These are phyloP conservation scores for Phaseolus lunatus DNA, from an alignment of 306 rosid genomes.

Conservation along the genomic window DNA sequence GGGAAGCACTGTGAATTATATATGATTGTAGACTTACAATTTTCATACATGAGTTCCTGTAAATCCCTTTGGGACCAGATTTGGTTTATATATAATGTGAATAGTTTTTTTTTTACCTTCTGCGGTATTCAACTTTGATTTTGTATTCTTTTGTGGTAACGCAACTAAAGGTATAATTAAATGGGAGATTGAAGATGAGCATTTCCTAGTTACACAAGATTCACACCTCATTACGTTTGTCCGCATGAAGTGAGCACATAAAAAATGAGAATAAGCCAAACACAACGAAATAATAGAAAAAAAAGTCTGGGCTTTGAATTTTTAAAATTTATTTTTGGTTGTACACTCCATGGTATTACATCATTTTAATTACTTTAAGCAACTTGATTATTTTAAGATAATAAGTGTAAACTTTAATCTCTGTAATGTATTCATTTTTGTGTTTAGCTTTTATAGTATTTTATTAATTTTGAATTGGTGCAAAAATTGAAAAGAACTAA, in stretches of 20 bases:
- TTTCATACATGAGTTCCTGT: constrained; percentile 45
- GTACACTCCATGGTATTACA: background rate
- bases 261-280: background rate
- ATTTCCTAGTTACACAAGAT: background rate
- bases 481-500: too few relatives aligned
- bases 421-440: too few relatives aligned
- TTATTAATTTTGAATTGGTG: too few relatives aligned
- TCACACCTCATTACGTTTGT: background rate
- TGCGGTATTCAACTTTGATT: background rate
- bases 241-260: background rate
- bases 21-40: constrained; percentile 43
- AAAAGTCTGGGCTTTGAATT: background rate
- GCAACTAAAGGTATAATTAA: background rate
- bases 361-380: background rate
- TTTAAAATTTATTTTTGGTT: background rate
- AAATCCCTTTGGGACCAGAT: constrained; percentile 41
- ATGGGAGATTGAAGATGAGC: background rate
- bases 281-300: background rate
- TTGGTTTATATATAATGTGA: constrained; percentile 53
- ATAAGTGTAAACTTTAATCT: too few relatives aligned
- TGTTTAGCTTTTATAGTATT: too few relatives aligned
- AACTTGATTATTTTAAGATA: background rate
- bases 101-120: constrained; percentile 42
- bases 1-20: constrained; percentile 53
- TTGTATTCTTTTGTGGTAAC: background rate